Base-by-base conservation (phyloP, 345 rosid genomes). In the Orychophragmus violaceus region DNA sequence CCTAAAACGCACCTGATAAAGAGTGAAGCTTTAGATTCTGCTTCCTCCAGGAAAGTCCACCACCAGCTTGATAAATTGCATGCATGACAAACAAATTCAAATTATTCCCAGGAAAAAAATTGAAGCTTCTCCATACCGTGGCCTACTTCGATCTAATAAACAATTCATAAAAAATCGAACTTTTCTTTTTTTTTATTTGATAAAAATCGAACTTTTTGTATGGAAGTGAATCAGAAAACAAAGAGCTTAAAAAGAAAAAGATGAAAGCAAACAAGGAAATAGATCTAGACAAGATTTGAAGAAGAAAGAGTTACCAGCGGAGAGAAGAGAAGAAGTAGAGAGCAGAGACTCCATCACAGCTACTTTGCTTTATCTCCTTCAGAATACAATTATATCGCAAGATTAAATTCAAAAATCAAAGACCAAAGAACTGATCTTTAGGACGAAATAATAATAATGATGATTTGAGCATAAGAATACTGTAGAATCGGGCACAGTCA, bases 341-440 rank as follows among this genome's bases (percentile, higher is more conserved):
- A 82, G 77, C 56, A 82, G 57, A 76, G 94, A 77, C 79, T 78
- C 88, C 97, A 91, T 90, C 32, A 23, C 52, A 54, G 53, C 42
- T 59, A 16, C 10, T 4, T 32, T 4, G 6, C 3, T 25, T 24
- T 6, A 3, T 14, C 0, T 33, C 12, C 18, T 33, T 22, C 6
- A 23, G 32, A n/a, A n/a, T 64, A 24, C 8, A 6, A 45, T 22
- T 5, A n/a, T 24, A 16, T 30, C 29, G n/a, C 5, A 45, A 28
- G 66, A 36, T 36, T 24, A 39, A 11, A 9, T 11, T 49, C 51
- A 66, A 30, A 41, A 19, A 17, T 6, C 57, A 52, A 65, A 52
- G 28, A 29, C 8, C 35, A 39, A 56, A 55, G 6, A 70, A 28
- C 29, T 41, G 54, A 62, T 42, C 13, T 62, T 62, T 53, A 36